Evolutionary conservation across 1,284 basidiomycete genomes (phyloP).

Genomic region (Mycosarcoma mackinlayi): DNA sequence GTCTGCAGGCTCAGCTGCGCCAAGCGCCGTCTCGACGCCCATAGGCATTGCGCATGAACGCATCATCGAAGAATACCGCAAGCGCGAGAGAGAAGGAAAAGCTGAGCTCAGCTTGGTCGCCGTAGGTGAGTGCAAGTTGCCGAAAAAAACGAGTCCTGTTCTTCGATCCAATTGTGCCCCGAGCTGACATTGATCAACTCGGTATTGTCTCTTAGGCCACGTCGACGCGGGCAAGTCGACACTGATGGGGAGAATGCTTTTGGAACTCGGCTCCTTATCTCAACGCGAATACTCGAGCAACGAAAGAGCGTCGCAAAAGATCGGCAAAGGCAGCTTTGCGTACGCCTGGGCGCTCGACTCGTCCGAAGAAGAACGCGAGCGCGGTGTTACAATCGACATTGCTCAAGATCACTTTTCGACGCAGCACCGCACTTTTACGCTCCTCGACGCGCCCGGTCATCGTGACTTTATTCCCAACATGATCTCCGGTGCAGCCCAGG

Average conservation of each 20-base stretch:
- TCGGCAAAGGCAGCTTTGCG: constrained; percentile 92
- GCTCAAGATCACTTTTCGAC: constrained; percentile 86
- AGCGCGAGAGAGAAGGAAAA: constrained; percentile 75
- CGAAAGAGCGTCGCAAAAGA: constrained; percentile 88
- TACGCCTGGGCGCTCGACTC: constrained; percentile 99
- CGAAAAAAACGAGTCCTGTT: neutral
- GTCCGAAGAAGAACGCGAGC: constrained; percentile 88
- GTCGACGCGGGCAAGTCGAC: constrained; percentile 99
- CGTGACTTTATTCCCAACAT: constrained; percentile 98
- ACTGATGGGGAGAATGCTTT: constrained; percentile 91
- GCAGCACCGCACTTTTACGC: constrained; percentile 81
- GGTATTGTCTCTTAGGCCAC: constrained; percentile 76
- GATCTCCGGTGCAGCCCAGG: constrained; percentile 97
- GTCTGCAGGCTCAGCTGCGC: constrained; percentile 63
- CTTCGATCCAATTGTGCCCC: too few species aligned
- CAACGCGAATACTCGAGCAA: constrained; percentile 86
- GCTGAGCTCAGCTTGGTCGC: constrained; percentile 87
- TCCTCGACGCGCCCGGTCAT: constrained; percentile 96
- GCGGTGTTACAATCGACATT: constrained; percentile 98
- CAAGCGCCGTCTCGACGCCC: constrained; percentile 70
- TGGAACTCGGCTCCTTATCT: constrained; percentile 87
- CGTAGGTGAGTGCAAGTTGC: constrained; percentile 76
- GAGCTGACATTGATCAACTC: neutral
- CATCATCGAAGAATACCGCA: constrained; percentile 82
- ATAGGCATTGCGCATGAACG: constrained; percentile 82